These are phyloP conservation scores for Exophiala sp. DNA, from an alignment of 2,329 filamentous ascomycete species.

Conservation along the genomic window DNA sequence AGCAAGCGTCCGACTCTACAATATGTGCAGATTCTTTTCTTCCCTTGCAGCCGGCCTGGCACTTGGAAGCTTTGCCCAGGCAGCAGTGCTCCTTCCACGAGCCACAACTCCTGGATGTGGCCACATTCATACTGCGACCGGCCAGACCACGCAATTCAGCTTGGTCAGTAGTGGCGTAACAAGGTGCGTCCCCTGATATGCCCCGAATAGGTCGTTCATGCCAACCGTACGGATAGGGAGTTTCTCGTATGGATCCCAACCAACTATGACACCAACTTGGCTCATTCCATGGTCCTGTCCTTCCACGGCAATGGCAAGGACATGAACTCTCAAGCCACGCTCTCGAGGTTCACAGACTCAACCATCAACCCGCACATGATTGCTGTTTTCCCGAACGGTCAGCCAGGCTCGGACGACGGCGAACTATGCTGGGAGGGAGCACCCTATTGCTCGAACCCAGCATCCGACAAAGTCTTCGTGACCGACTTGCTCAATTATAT, in stretches of 20 bases:
- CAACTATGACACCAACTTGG: slow-evolving; percentile 36
- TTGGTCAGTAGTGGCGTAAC: no score
- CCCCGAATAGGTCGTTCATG: no score
- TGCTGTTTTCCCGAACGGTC: slow-evolving; percentile 45
- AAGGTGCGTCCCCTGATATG: no score
- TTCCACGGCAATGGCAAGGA: slow-evolving; percentile 45
- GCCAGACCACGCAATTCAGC: no score
- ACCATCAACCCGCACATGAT: slow-evolving; percentile 44
- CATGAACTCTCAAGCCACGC: slow-evolving; percentile 38
- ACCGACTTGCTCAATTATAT: slow-evolving; percentile 43
- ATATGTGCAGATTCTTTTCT: no score
- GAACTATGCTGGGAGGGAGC: slow-evolving; percentile 41
- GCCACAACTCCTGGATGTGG: no score
- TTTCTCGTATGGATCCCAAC: slow-evolving; percentile 29
- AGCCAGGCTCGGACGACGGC: slow-evolving; percentile 31
- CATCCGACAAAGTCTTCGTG: slow-evolving; percentile 47
- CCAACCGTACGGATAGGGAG: background rate
- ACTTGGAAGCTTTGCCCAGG: no score
- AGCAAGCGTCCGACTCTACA: no score
- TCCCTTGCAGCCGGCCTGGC: no score
- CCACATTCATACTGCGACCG: no score
- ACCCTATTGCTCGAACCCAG: slow-evolving; percentile 32
- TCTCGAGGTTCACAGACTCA: slow-evolving; percentile 47
- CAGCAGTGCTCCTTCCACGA: no score
- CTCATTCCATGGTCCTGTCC: slow-evolving; percentile 46